These are phyloP conservation scores for Clonostachys rhizophaga DNA, from an alignment of 2,329 filamentous ascomycete genomes.

Conservation along the genomic window DNA sequence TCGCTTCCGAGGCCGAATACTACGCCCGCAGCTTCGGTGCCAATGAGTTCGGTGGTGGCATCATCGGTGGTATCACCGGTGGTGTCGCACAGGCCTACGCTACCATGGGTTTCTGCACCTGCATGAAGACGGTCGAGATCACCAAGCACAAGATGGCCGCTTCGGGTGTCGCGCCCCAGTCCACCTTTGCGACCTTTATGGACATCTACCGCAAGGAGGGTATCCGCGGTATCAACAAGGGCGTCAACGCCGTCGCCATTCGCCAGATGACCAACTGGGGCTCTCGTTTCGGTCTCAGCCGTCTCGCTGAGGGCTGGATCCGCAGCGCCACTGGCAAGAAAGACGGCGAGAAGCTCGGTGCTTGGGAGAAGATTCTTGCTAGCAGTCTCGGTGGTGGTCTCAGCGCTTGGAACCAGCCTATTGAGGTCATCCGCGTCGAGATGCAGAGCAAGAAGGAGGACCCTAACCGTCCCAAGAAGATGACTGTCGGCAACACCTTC, in stretches of 20 bases:
- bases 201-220: slow-evolving; percentile 94
- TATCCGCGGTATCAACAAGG: slow-evolving; percentile 94
- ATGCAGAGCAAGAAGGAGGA: slow-evolving; percentile 99
- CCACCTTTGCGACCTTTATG: slow-evolving; percentile 94
- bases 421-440: slow-evolving; percentile 98
- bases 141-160: slow-evolving; percentile 95
- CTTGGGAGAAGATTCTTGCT: slow-evolving; percentile 84
- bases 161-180: slow-evolving; percentile 75
- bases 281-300: slow-evolving; percentile 87
- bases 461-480: slow-evolving; percentile 97
- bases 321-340: slow-evolving; percentile 74
- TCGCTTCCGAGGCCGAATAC: slow-evolving; percentile 97
- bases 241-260: slow-evolving; percentile 97
- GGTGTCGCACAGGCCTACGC: slow-evolving; percentile 98
- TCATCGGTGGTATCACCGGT: slow-evolving; percentile 85
- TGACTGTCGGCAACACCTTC: slow-evolving; percentile 86
- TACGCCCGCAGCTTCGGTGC: slow-evolving; percentile 81
- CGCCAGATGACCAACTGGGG: slow-evolving; percentile 99
- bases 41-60: slow-evolving; percentile 82
- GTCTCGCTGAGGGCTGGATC: slow-evolving; percentile 87
- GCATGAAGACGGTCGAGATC: slow-evolving; percentile 99
- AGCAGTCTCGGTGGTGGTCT: slow-evolving; percentile 87
- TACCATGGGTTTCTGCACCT: slow-evolving; percentile 99
- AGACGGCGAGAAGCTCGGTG: slow-evolving; percentile 70
- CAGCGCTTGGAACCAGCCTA: slow-evolving; percentile 98